phyloP scores from a whole-genome alignment of 331 rosid species.

The Phaseolus coccineus region DNA sequence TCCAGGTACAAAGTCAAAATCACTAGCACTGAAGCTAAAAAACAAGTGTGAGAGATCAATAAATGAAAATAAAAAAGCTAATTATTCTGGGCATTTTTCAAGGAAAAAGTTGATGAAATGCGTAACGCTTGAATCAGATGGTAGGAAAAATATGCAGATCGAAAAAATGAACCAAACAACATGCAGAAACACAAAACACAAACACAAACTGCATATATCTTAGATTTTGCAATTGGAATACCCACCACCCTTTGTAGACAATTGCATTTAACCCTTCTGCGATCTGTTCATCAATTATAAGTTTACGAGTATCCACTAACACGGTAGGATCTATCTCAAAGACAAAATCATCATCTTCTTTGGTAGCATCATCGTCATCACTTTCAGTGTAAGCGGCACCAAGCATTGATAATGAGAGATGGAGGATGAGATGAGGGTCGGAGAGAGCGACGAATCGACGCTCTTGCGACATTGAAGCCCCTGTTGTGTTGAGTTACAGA shows the following conservation, averaged over 20 bases:
- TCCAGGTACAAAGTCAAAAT: neutral
- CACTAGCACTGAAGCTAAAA: neutral
- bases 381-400: neutral
- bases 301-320: neutral
- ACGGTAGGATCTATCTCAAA: conserved; percentile 40
- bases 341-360: conserved; percentile 20
- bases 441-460: neutral
- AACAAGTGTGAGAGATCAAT: neutral
- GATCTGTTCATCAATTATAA: neutral
- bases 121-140: neutral
- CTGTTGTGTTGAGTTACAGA: neutral
- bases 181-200: neutral
- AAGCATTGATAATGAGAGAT: neutral
- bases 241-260: conserved; percentile 39
- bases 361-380: neutral
- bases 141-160: neutral
- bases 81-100: neutral
- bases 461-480: neutral
- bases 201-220: neutral
- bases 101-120: neutral
- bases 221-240: neutral
- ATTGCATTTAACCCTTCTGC: conserved; percentile 4
- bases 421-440: neutral
- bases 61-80: neutral
- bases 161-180: neutral